Evolutionary conservation across 192 early-diverging fungal genomes (phyloP).

Genomic region (Backusella circina): DNA sequence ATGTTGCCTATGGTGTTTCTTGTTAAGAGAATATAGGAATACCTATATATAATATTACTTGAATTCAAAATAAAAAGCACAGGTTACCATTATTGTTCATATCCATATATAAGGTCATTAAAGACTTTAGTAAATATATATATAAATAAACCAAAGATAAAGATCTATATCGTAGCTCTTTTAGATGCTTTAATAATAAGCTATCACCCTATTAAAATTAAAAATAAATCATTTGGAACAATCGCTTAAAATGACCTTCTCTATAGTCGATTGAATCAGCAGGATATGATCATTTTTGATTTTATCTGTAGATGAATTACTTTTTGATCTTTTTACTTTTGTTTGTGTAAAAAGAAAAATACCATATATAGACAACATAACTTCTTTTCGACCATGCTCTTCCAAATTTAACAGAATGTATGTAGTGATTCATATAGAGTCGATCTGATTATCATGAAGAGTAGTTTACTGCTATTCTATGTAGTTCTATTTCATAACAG

Average conservation of each 20-base stretch:
- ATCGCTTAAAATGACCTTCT: background rate
- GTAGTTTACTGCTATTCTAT: background rate
- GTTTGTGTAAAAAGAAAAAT: background rate
- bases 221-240: background rate
- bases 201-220: background rate
- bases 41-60: background rate
- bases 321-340: background rate
- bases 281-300: background rate
- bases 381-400: background rate
- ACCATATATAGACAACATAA: background rate
- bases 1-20: background rate
- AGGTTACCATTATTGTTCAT: background rate
- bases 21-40: background rate
- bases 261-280: background rate
- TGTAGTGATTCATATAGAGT: background rate
- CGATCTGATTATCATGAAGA: background rate
- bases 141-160: too few species aligned
- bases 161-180: background rate
- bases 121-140: background rate
- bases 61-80: background rate
- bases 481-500: background rate
- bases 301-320: background rate
- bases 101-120: background rate
- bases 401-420: background rate
- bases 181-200: background rate